phyloP scores from a whole-genome alignment of 225 moss, liverwort and hornwort species.

The Thuidium tamariscinum region DNA sequence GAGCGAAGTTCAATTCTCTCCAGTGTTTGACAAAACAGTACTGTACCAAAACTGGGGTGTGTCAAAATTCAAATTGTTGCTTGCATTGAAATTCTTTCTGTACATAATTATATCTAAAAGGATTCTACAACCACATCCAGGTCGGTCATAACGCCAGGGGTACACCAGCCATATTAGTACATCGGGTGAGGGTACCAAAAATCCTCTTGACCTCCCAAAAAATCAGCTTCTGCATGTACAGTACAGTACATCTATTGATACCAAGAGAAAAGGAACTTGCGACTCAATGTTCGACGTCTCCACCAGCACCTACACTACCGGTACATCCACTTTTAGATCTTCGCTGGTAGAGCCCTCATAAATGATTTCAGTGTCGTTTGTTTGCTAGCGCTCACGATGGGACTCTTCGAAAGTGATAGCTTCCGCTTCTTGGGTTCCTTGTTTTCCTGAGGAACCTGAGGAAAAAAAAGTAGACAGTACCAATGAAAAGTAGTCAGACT shows the following conservation, averaged over 20 bases:
- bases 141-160: neutral
- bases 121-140: neutral
- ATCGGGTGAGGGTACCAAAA: neutral
- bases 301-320: neutral
- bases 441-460: slow-evolving; percentile 22
- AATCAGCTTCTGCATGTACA: neutral
- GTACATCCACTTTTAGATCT: neutral
- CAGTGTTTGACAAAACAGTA: neutral
- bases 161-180: neutral
- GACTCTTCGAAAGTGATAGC: slow-evolving; percentile 10
- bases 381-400: neutral
- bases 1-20: no score
- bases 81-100: neutral
- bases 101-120: neutral
- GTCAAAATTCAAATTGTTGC: neutral
- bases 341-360: slow-evolving; percentile 5
- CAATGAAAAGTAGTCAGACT: neutral
- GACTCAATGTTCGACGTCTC: neutral
- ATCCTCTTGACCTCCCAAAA: neutral
- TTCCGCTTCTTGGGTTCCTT: slow-evolving; percentile 18
- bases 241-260: neutral
- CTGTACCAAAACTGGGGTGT: neutral
- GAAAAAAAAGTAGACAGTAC: neutral
- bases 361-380: slow-evolving; percentile 19
- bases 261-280: neutral